Percentiles rank a stretch among this genome's conserved stretches.
These are phyloP conservation scores for Aciculosporium take DNA, from an alignment of 2,329 filamentous ascomycete genomes.

Conservation along the genomic window DNA sequence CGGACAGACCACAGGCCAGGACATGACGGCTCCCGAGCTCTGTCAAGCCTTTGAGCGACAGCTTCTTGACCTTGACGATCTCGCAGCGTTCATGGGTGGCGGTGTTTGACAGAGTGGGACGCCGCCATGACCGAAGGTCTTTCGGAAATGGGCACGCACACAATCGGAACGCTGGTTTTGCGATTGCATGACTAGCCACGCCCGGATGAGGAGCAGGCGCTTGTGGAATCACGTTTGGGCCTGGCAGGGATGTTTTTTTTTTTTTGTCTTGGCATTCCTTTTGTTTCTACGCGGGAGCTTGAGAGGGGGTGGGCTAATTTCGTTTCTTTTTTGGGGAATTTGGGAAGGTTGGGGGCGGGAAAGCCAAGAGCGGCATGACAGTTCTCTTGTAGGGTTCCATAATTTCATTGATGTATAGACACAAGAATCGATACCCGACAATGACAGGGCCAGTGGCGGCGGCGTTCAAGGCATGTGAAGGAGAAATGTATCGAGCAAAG, in stretches of 20 bases:
- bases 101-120: slow-evolving; percentile 30
- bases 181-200: too few species aligned
- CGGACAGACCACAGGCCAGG: slow-evolving; percentile 24
- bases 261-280: too few species aligned
- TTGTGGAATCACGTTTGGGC: too few species aligned
- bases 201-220: too few species aligned
- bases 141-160: background rate
- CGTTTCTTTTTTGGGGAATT: background rate
- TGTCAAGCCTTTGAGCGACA: slow-evolving; percentile 46
- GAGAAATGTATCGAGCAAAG: background rate
- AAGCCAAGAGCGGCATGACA: background rate
- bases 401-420: background rate
- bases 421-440: slow-evolving; percentile 2
- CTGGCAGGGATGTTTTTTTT: too few species aligned
- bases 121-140: background rate
- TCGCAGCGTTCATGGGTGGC: slow-evolving; percentile 49
- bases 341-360: background rate
- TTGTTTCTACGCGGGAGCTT: too few species aligned
- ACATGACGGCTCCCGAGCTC: slow-evolving; percentile 45
- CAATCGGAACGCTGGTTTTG: too few species aligned
- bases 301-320: too few species aligned
- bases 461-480: slow-evolving; percentile 3
- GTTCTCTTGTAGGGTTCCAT: slow-evolving; percentile 4
- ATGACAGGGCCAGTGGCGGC: background rate
- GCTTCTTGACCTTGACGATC: slow-evolving; percentile 44